Percentiles rank a stretch among this genome's conserved stretches.
These are phyloP conservation scores for Flammula alnicola DNA, from an alignment of 1,284 basidiomycete species.

Conservation along the genomic window DNA sequence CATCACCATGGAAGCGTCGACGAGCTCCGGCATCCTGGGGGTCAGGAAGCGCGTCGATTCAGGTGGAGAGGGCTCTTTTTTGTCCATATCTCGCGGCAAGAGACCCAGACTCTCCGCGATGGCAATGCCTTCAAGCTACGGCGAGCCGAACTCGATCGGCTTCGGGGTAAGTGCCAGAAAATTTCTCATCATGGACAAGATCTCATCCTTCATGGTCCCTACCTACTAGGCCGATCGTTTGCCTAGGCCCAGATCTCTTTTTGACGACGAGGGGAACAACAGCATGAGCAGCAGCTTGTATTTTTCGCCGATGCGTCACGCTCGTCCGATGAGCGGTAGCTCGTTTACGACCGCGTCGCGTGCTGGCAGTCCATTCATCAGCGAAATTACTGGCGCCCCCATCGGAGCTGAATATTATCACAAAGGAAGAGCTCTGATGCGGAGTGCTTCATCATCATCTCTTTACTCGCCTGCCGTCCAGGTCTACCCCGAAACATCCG, in stretches of 20 bases:
- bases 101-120: constrained; percentile 21
- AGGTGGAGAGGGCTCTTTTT: constrained; percentile 1
- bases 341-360: constrained; percentile 32
- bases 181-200: constrained; percentile 17
- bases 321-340: constrained; percentile 31
- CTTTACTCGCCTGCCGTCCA: constrained; percentile 31
- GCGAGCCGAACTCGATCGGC: constrained; percentile 11
- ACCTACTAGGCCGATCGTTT: constrained; percentile 15
- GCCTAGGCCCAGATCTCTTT: constrained; percentile 4
- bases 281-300: constrained; percentile 4
- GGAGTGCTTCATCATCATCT: constrained; percentile 40
- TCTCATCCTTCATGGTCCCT: not conserved
- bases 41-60: constrained; percentile 17
- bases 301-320: constrained; percentile 13
- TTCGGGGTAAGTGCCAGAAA: constrained; percentile 15
- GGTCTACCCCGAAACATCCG: constrained; percentile 34
- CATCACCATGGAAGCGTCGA: too few relatives aligned
- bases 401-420: not conserved
- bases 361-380: constrained; percentile 14
- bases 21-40: constrained; percentile 1
- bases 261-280: constrained; percentile 7
- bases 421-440: constrained; percentile 28
- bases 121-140: constrained; percentile 13
- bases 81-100: constrained; percentile 10
- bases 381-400: not conserved